Conservation (phyloP, 2,329 filamentous ascomycete genomes). For the Monosporascus sp. region DNA sequence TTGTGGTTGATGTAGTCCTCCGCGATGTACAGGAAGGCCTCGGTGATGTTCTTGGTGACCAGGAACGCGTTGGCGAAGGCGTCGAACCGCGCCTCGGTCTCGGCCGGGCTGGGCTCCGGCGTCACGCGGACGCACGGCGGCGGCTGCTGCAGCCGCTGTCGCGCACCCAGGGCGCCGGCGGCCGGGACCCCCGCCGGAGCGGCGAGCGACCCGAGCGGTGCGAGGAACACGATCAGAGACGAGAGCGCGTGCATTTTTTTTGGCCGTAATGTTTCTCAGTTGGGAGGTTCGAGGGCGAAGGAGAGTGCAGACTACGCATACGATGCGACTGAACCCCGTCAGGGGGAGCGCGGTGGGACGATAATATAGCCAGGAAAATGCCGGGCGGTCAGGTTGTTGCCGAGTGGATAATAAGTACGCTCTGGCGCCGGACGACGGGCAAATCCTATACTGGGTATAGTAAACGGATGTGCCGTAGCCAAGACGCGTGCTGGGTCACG, state of each 20-base stretch:
- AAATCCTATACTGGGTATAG: too few species aligned
- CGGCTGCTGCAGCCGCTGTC: constrained; percentile 9
- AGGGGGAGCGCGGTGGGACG: too few species aligned
- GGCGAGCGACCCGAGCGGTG: constrained; percentile 2
- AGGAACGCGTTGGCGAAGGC: constrained; percentile 17
- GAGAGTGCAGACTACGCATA: too few species aligned
- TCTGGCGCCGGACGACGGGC: too few species aligned
- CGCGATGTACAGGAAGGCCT: constrained; percentile 17
- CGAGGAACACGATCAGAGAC: constrained; percentile 1
- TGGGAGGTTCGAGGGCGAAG: too few species aligned
- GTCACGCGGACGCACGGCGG: constrained; percentile 12
- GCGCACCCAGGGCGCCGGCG: not conserved
- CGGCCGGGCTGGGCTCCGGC: constrained; percentile 11
- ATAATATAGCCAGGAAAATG: too few species aligned
- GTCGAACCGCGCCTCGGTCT: constrained; percentile 14
- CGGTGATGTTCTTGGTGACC: constrained; percentile 16
- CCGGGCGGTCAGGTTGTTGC: too few species aligned
- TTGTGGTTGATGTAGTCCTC: constrained; percentile 17
- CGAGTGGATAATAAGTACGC: too few species aligned
- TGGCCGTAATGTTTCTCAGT: too few species aligned
- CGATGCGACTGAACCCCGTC: too few species aligned
- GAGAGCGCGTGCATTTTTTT: not conserved
- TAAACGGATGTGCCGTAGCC: too few species aligned
- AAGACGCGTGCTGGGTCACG: too few species aligned
- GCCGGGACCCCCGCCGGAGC: not conserved